Base-by-base conservation (phyloP, 2,329 filamentous ascomycete genomes). In the Sodiomyces alkalinus region DNA sequence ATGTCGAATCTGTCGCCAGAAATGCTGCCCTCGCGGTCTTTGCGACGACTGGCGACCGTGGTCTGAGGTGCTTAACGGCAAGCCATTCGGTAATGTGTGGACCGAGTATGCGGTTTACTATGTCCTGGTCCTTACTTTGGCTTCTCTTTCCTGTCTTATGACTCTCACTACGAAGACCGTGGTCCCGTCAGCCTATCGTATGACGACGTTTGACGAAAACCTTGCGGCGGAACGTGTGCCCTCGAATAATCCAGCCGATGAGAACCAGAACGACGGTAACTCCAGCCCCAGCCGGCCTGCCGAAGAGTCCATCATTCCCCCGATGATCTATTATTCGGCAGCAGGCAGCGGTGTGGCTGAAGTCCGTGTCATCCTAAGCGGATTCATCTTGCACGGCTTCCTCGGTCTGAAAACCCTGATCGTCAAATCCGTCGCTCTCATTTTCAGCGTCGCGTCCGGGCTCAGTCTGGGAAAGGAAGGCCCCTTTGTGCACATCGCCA, bases 271-370 rank as follows among this genome's bases (percentile, higher is more conserved):
- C 33, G 61, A 53, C 25, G 58, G 61, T 33, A 60, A 54, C 13
- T 56, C 60, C 3, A 61, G 53, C 20, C 56, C 60, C 6, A 47
- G 43, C 5, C 48, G 48, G 15, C 33, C 60, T 45, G 35, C 58
- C 48, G 13, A 58, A n/a, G 26, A 33, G 3, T 43, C 45, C 1
- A 27, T 31, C 2, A 52, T 60, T 1, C 68, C 77, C 3, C 80
- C 82, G 1, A 92, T 92, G 77, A 68, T 87, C 5, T 98, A 93
- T 53, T 98, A 94, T 51, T 86, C 90, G 6, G 90, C 87, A 33
- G 87, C 87, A 22, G 90, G 90, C 27, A 93, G 85, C 53, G 90
- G 90, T 42, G 90, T 98, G 9, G 90, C 90, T 6, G 90, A 98
- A 56, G 87, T 96, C 31, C 86, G 90, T 39, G 90, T 96, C 34